A percentile compares a stretch with the other conserved stretches of the same genome.
Evolutionary conservation across 73 alveolate genomes (phyloP).

Genomic region (Paramecium biaurelia): DNA sequence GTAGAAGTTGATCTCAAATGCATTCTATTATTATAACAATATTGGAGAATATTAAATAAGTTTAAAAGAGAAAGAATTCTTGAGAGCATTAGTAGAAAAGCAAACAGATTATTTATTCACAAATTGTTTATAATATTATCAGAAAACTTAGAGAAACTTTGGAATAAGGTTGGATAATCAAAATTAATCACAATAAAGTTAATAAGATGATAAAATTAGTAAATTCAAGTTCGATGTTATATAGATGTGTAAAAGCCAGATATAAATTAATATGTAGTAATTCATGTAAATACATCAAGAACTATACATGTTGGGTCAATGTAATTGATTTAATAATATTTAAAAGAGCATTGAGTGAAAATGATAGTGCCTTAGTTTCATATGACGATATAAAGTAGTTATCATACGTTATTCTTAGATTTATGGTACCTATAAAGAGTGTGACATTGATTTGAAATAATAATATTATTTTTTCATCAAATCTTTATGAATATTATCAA

Average conservation of each 20-base stretch:
- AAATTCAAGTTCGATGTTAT: background rate
- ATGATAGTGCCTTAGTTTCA: background rate
- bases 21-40: slow-evolving; percentile 20
- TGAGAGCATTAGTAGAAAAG: background rate
- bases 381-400: background rate
- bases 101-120: background rate
- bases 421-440: background rate
- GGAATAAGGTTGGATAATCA: background rate
- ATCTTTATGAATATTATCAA: slow-evolving; percentile 24
- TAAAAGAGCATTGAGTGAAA: slow-evolving; percentile 8
- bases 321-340: background rate
- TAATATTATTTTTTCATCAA: slow-evolving; percentile 19
- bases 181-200: background rate
- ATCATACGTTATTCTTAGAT: background rate
- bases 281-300: background rate
- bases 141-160: background rate
- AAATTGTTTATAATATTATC: background rate
- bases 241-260: background rate
- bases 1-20: background rate
- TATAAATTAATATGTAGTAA: background rate
- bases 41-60: background rate
- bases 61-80: background rate
- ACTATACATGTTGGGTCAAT: background rate
- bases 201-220: background rate
- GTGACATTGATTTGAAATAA: slow-evolving; percentile 31